Conservation (phyloP, 2,329 filamentous ascomycete species). For the Coleophoma crateriformis region DNA sequence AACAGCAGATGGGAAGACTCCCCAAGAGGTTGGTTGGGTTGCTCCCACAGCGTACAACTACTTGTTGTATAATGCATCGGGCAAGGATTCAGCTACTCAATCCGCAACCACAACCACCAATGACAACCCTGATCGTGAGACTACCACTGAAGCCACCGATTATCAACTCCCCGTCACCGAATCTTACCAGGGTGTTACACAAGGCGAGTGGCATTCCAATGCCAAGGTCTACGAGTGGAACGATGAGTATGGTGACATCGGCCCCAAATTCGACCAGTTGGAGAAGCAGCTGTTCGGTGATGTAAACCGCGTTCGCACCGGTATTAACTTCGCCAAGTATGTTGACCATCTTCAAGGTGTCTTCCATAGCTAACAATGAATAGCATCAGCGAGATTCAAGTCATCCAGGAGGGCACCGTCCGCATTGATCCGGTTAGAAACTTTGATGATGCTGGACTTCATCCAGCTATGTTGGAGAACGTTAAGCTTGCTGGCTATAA, state of each 20-base stretch:
- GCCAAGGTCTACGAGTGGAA: conserved; percentile 68
- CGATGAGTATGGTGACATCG: conserved; percentile 82
- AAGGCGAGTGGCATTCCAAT: conserved; percentile 21
- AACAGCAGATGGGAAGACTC: conserved; percentile 9
- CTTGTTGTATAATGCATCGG: conserved; percentile 16
- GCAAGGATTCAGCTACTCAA: background rate
- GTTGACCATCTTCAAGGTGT: conserved; percentile 20
- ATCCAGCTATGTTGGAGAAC: conserved; percentile 78
- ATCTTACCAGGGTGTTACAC: conserved; percentile 7
- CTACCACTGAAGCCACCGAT: conserved; percentile 5
- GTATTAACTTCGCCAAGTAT: conserved; percentile 60
- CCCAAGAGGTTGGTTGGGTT: conserved; percentile 26
- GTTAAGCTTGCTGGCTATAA: conserved; percentile 66
- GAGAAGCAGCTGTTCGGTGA: conserved; percentile 71
- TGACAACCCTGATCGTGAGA: conserved; percentile 2
- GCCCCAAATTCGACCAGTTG: conserved; percentile 62
- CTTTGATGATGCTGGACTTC: conserved; percentile 76
- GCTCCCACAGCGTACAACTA: conserved; percentile 23
- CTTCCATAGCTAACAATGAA: conserved; percentile 14
- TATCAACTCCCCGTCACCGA: background rate
- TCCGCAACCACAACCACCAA: background rate
- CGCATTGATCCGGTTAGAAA: conserved; percentile 44
- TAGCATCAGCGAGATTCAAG: conserved; percentile 49
- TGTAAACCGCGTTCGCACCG: conserved; percentile 42
- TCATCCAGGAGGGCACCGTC: conserved; percentile 49